A percentile compares a stretch with the other conserved stretches of the same genome.
phyloP scores from a whole-genome alignment of 2,329 filamentous ascomycete species.

The Cladosporium colombiae region DNA sequence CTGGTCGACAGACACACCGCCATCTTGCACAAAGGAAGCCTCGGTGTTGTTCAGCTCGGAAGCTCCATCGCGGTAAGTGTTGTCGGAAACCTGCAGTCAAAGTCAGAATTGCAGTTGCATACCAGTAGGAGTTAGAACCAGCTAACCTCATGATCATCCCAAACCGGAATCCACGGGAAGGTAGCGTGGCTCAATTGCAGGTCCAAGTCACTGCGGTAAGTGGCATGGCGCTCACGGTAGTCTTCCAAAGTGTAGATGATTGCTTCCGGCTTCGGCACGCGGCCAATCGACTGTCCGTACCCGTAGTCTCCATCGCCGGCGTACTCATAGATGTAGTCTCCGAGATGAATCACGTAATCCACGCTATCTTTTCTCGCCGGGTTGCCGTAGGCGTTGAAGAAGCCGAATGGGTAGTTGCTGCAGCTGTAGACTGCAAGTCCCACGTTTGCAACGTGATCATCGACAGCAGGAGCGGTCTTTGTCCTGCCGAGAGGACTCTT shows the following conservation, averaged over 20 bases:
- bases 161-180: conserved; percentile 65
- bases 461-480: conserved; percentile 64
- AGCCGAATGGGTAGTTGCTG: conserved; percentile 58
- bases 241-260: conserved; percentile 57
- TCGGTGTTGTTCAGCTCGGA: conserved; percentile 66
- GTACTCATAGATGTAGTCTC: conserved; percentile 67
- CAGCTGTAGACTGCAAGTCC: conserved; percentile 71
- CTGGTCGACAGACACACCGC: conserved; percentile 65
- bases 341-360: conserved; percentile 49
- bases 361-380: conserved; percentile 47
- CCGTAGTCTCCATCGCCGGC: conserved; percentile 42
- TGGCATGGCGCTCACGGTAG: conserved; percentile 60
- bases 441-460: conserved; percentile 59
- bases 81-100: conserved; percentile 55
- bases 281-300: conserved; percentile 54
- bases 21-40: conserved; percentile 61
- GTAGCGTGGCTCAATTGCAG: conserved; percentile 57
- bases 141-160: conserved; percentile 58
- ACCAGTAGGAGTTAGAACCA: background rate
- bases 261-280: conserved; percentile 55
- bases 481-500: conserved; percentile 66
- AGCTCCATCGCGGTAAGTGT: conserved; percentile 64
- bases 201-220: conserved; percentile 63
- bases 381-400: conserved; percentile 42
- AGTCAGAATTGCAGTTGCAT: conserved; percentile 53